Percentiles rank a stretch among this genome's conserved stretches.
phyloP scores from a whole-genome alignment of 1,284 basidiomycete species.

The Xerocomus minutiporus region DNA sequence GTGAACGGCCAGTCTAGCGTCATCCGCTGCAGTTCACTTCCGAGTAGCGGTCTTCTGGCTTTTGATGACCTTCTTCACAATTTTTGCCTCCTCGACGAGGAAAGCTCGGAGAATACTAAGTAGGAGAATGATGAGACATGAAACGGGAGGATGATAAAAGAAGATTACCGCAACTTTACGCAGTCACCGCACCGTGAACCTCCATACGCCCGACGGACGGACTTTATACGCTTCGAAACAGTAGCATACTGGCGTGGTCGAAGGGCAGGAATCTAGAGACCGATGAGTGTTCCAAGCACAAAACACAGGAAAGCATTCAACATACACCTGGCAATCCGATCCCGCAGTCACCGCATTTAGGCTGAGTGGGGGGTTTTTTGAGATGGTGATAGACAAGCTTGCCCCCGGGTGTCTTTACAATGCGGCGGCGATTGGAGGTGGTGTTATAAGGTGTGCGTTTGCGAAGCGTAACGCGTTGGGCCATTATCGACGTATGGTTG shows the following conservation, averaged over 20 bases:
- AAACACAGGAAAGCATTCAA: conserved; percentile 17
- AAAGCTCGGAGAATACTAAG: conserved; percentile 94
- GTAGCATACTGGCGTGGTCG: conserved; percentile 90
- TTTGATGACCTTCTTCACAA: conserved; percentile 99
- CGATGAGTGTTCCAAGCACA: conserved; percentile 2
- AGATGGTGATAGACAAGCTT: conserved; percentile 89
- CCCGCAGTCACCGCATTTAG: conserved; percentile 98
- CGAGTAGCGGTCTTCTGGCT: conserved; percentile 39
- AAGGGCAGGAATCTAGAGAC: conserved; percentile 76
- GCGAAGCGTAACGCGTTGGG: conserved; percentile 98
- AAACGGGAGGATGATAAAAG: not conserved
- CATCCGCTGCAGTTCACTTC: conserved; percentile 19
- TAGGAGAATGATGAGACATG: not conserved
- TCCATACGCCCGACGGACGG: conserved; percentile 90
- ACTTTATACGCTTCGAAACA: conserved; percentile 94
- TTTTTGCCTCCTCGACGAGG: conserved; percentile 99
- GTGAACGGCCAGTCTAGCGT: not conserved
- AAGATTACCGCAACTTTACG: conserved; percentile 80
- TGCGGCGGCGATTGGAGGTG: conserved; percentile 89
- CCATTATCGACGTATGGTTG: conserved; percentile 48
- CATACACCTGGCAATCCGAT: conserved; percentile 86
- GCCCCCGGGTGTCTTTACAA: conserved; percentile 96
- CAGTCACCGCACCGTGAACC: conserved; percentile 92
- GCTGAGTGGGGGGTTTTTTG: conserved; percentile 81
- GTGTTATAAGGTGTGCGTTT: conserved; percentile 99